phyloP scores from a whole-genome alignment of 2,329 filamentous ascomycete genomes.

The Neoscytalidium dimidiatum region DNA sequence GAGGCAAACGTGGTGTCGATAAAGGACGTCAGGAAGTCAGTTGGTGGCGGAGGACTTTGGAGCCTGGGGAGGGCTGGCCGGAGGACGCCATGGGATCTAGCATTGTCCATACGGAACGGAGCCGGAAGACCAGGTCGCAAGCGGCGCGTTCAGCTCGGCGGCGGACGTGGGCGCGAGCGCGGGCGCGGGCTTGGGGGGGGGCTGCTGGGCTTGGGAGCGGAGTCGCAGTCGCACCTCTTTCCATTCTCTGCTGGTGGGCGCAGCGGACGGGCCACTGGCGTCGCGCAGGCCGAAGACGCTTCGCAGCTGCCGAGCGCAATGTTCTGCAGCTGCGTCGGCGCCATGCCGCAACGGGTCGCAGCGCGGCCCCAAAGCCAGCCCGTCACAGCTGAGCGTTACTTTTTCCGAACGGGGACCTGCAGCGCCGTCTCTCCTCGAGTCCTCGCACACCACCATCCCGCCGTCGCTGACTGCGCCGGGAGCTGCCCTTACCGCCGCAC shows the following conservation, averaged over 20 bases:
- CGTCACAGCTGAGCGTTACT: not conserved
- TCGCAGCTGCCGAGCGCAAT: not conserved
- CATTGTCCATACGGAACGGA: not conserved
- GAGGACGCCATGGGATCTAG: not conserved
- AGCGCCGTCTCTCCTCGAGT: not conserved
- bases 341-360: not conserved
- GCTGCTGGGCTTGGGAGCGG: not conserved
- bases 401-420: not conserved
- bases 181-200: not conserved
- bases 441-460: not conserved
- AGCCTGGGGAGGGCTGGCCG: not conserved
- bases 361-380: not conserved
- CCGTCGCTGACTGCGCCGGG: not conserved
- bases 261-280: not conserved
- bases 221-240: constrained; percentile 1
- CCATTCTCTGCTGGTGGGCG: not conserved
- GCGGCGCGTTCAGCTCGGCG: not conserved
- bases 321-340: not conserved
- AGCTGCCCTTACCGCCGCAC: not conserved
- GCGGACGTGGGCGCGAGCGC: not conserved
- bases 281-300: not conserved
- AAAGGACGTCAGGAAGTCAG: not conserved
- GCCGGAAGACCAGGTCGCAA: not conserved
- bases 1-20: not conserved
- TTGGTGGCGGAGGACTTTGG: not conserved